phyloP scores from a whole-genome alignment of 2,329 filamentous ascomycete genomes.

The Lasiodiplodia hormozganensis region DNA sequence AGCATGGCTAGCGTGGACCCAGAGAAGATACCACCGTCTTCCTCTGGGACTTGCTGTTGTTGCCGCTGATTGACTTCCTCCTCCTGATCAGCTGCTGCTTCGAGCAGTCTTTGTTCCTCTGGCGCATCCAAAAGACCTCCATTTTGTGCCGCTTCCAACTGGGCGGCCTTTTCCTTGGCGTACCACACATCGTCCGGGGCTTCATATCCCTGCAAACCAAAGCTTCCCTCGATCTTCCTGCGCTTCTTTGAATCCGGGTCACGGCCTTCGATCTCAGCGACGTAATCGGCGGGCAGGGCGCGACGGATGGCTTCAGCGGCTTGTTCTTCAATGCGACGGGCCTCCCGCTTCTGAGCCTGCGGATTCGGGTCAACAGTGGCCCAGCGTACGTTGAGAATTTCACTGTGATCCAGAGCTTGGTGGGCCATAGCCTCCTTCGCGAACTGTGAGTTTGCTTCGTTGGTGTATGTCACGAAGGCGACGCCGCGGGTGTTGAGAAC shows the following conservation, averaged over 20 bases:
- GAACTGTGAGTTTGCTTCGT: slow-evolving; percentile 65
- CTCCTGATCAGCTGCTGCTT: slow-evolving; percentile 49
- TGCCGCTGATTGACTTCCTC: slow-evolving; percentile 37
- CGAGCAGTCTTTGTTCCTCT: slow-evolving; percentile 57
- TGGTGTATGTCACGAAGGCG: slow-evolving; percentile 92
- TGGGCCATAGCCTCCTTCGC: slow-evolving; percentile 90
- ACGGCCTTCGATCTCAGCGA: slow-evolving; percentile 91
- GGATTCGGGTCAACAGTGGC: slow-evolving; percentile 97
- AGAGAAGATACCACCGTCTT: slow-evolving; percentile 75
- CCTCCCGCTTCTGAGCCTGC: slow-evolving; percentile 90
- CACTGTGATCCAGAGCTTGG: slow-evolving; percentile 87
- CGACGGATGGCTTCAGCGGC: slow-evolving; percentile 91
- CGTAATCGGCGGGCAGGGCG: slow-evolving; percentile 86
- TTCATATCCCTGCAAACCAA: slow-evolving; percentile 89
- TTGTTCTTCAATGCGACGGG: slow-evolving; percentile 88
- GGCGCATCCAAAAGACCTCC: slow-evolving; percentile 66
- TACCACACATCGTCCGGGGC: slow-evolving; percentile 95
- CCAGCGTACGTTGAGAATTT: slow-evolving; percentile 96
- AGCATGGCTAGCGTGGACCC: slow-evolving; percentile 82
- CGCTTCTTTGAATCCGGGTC: slow-evolving; percentile 87
- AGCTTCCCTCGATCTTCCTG: slow-evolving; percentile 86
- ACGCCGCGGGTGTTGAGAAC: slow-evolving; percentile 90
- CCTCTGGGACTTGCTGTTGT: slow-evolving; percentile 31
- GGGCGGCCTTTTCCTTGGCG: slow-evolving; percentile 74
- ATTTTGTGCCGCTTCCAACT: slow-evolving; percentile 69